Evolutionary conservation across 1,284 basidiomycete species (phyloP).

Genomic region (Tilletia setariae): DNA sequence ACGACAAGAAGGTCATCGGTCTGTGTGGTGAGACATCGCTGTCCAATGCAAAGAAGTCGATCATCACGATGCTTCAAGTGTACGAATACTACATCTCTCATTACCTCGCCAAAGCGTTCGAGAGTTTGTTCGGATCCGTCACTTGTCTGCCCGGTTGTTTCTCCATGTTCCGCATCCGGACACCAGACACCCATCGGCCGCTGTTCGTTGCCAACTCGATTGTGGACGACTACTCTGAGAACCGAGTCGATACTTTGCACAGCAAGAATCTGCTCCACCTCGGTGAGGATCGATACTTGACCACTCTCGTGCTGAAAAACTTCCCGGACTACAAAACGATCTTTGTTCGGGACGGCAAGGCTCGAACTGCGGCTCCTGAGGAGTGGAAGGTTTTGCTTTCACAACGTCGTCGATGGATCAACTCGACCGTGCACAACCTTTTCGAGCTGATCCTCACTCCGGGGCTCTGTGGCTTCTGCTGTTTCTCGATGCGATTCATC

Average conservation of each 20-base stretch:
- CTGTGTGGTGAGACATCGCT: conserved; percentile 90
- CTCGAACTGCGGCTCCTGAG: conserved; percentile 60
- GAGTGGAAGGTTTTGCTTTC: conserved; percentile 93
- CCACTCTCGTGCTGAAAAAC: conserved; percentile 82
- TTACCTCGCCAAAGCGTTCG: conserved; percentile 97
- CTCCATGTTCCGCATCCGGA: conserved; percentile 53
- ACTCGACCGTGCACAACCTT: conserved; percentile 96
- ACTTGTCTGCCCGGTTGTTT: conserved; percentile 81
- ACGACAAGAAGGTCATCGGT: conserved; percentile 88
- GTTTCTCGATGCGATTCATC: conserved; percentile 91
- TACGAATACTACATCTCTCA: conserved; percentile 55
- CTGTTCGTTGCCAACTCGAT: conserved; percentile 70
- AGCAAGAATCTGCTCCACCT: conserved; percentile 83
- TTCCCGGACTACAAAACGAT: conserved; percentile 69
- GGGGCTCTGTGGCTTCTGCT: conserved; percentile 88
- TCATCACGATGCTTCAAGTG: conserved; percentile 97
- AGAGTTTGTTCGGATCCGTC: conserved; percentile 91
- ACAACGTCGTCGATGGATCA: conserved; percentile 98
- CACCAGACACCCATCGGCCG: conserved; percentile 53
- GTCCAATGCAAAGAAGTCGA: conserved; percentile 83
- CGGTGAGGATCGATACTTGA: conserved; percentile 97
- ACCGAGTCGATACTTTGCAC: conserved; percentile 92
- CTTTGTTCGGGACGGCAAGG: conserved; percentile 88
- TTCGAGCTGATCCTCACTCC: conserved; percentile 87
- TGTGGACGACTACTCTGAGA: conserved; percentile 89